Evolutionary conservation across 2,329 filamentous ascomycete species (phyloP).

Genomic region (Microascus cirrosus): DNA sequence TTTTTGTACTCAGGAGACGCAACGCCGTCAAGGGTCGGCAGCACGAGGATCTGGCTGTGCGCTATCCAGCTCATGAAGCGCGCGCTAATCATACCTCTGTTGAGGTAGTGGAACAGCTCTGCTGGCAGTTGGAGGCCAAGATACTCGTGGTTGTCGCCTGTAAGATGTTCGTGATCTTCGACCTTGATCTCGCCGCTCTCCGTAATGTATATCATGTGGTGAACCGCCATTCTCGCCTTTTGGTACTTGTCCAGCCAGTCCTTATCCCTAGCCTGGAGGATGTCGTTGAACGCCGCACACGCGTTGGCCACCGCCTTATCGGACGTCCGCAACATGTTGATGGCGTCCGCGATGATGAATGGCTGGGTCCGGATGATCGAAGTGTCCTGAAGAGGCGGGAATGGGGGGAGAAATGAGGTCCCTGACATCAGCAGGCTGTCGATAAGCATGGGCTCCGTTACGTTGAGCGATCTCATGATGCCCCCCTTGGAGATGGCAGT

Average conservation of each 20-base stretch:
- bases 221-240: constrained; percentile 72
- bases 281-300: constrained; percentile 70
- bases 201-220: constrained; percentile 77
- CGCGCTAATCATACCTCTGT: constrained; percentile 68
- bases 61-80: constrained; percentile 75
- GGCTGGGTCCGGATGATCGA: constrained; percentile 42
- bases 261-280: constrained; percentile 57
- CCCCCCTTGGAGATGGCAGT: constrained; percentile 51
- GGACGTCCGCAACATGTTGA: constrained; percentile 62
- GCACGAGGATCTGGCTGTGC: constrained; percentile 64
- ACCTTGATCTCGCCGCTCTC: constrained; percentile 68
- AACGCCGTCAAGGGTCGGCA: constrained; percentile 77
- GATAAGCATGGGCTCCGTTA: constrained; percentile 62
- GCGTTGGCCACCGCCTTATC: constrained; percentile 61
- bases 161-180: constrained; percentile 60
- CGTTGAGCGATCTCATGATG: constrained; percentile 57
- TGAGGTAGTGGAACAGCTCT: constrained; percentile 85
- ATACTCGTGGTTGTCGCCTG: constrained; percentile 78
- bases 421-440: constrained; percentile 78
- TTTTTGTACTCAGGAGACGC: constrained; percentile 70
- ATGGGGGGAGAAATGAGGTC: constrained; percentile 66
- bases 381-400: constrained; percentile 62
- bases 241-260: constrained; percentile 80
- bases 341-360: constrained; percentile 60
- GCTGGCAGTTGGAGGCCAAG: constrained; percentile 82